These are phyloP conservation scores for Panicum virgatum DNA, from an alignment of 202 grass and related monocot genomes.

Conservation along the genomic window DNA sequence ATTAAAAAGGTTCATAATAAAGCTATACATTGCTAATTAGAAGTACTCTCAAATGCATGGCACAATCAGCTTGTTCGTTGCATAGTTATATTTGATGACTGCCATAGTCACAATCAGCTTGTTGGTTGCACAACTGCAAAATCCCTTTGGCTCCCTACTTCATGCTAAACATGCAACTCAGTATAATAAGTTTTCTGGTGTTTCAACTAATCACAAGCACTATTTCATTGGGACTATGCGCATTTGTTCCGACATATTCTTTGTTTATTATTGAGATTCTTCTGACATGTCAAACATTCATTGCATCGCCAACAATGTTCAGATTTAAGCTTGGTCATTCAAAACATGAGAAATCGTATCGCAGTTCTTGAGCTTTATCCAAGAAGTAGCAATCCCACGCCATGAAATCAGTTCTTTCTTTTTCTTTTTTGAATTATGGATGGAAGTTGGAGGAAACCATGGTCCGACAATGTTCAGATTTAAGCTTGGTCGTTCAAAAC, in stretches of 20 bases:
- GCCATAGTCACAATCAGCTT: not conserved
- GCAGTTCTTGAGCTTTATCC: not conserved
- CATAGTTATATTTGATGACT: too few relatives aligned
- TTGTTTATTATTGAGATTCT: not conserved
- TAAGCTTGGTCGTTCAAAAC: not conserved
- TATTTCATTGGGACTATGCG: not conserved
- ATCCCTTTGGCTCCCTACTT: conserved; percentile 16
- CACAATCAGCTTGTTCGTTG: too few relatives aligned
- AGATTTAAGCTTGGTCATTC: not conserved
- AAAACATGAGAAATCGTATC: not conserved
- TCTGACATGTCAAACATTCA: not conserved
- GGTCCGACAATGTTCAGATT: not conserved
- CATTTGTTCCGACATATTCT: not conserved
- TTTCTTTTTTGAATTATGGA: not conserved
- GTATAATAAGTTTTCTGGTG: not conserved
- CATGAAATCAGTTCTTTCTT: not conserved
- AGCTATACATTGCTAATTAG: not conserved
- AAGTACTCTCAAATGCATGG: not conserved
- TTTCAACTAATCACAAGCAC: not conserved
- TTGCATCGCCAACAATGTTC: not conserved
- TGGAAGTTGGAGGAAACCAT: not conserved
- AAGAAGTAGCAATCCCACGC: not conserved
- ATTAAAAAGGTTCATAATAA: too few relatives aligned
- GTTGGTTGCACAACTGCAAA: not conserved
- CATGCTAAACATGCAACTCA: too few relatives aligned